Conservation (phyloP, 176 grass and related monocot species). For the Pontederia paniculata region DNA sequence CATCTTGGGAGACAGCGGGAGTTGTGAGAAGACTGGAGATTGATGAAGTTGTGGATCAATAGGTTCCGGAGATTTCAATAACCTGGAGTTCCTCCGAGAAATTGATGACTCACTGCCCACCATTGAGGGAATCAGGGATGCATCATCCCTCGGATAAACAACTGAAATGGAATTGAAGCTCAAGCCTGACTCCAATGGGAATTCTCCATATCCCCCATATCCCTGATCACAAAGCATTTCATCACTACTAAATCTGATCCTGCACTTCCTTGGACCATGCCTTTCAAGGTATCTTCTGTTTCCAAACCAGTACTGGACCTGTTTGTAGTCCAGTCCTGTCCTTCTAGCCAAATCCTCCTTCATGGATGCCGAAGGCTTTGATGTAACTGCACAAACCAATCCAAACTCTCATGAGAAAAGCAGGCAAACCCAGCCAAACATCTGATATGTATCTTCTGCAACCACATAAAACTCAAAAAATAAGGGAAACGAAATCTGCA, state of each 20-base stretch:
- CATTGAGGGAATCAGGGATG: not conserved
- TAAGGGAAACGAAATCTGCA: not conserved
- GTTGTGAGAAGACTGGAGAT: not conserved
- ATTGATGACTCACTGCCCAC: constrained; percentile 1
- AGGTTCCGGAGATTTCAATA: not conserved
- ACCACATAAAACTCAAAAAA: not conserved
- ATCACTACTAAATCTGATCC: not conserved
- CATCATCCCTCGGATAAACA: not conserved
- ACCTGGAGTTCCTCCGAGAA: not conserved
- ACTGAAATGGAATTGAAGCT: not conserved
- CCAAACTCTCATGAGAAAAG: not conserved
- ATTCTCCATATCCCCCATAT: not conserved
- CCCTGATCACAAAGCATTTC: no score
- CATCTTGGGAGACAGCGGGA: not conserved
- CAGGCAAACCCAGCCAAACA: not conserved
- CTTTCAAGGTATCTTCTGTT: constrained; percentile 9
- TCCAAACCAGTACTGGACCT: constrained; percentile 15
- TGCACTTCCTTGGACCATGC: constrained; percentile 17
- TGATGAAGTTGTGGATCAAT: not conserved
- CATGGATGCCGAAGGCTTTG: constrained; percentile 7
- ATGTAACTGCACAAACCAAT: not conserved
- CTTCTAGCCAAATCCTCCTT: constrained; percentile 13
- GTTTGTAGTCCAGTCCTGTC: constrained; percentile 14
- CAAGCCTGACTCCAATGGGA: not conserved
- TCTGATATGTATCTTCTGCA: no score